phyloP scores from a whole-genome alignment of 1,284 basidiomycete species.

The Sanguinoderma infundibulare region DNA sequence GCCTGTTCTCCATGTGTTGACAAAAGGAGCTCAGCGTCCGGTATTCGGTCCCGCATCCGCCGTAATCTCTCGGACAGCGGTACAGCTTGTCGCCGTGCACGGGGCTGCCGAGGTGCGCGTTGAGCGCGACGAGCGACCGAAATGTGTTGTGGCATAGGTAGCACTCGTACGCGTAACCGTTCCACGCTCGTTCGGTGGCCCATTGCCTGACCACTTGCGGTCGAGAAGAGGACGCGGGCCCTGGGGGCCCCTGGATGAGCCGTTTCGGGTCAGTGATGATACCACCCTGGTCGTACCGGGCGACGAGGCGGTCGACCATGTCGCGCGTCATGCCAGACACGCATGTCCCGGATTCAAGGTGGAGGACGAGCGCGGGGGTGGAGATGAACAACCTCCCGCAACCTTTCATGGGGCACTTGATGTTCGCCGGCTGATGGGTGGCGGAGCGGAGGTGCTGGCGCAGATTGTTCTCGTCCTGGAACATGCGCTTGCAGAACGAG shows the following conservation, averaged over 20 bases:
- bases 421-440: constrained; percentile 1
- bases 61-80: constrained; percentile 23
- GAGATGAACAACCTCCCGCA: constrained; percentile 36
- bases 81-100: constrained; percentile 30
- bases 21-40: constrained; percentile 36
- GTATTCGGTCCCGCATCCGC: constrained; percentile 33
- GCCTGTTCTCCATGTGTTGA: constrained; percentile 37
- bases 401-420: constrained; percentile 22
- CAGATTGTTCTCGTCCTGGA: constrained; percentile 31
- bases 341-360: constrained; percentile 38
- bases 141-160: constrained; percentile 37
- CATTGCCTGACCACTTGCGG: not conserved
- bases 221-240: not conserved
- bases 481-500: constrained; percentile 31
- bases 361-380: constrained; percentile 34
- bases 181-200: too few species aligned
- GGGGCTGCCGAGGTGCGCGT: constrained; percentile 27
- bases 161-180: constrained; percentile 46
- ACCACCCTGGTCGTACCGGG: constrained; percentile 30
- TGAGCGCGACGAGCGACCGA: constrained; percentile 23
- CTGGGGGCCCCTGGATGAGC: constrained; percentile 25
- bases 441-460: constrained; percentile 32
- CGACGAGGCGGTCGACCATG: constrained; percentile 31
- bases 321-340: constrained; percentile 35
- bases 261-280: constrained; percentile 38